Conservation (phyloP, 2,329 filamentous ascomycete species). For the Alternaria brassicae region DNA sequence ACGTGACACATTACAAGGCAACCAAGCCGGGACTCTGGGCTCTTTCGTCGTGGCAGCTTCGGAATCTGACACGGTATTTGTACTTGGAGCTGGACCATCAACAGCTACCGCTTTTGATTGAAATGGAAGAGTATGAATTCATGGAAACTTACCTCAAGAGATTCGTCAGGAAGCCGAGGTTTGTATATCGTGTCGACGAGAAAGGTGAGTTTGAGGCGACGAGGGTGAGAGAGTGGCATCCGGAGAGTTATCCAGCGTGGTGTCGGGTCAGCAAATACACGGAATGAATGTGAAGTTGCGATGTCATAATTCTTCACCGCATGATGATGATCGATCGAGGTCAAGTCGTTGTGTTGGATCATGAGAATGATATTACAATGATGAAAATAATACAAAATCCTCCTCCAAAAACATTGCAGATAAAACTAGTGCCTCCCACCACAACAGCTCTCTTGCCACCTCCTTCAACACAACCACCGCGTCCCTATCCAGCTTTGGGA, state of each 20-base stretch:
- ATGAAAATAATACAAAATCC: too few relatives aligned
- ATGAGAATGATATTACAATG: too few relatives aligned
- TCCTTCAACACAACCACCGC: too few relatives aligned
- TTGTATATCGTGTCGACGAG: background rate
- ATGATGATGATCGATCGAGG: too few relatives aligned
- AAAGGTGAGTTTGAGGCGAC: background rate
- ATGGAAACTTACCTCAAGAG: conserved; percentile 1
- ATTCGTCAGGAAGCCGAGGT: background rate
- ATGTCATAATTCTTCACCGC: too few relatives aligned
- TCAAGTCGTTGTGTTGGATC: too few relatives aligned
- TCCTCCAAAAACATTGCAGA: too few relatives aligned
- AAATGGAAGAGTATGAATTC: background rate
- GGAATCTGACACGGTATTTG: conserved; percentile 4
- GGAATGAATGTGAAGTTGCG: background rate
- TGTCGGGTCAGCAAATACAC: background rate
- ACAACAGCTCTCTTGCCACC: too few relatives aligned
- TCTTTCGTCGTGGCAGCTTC: background rate
- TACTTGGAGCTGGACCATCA: conserved; percentile 6
- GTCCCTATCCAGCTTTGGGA: too few relatives aligned
- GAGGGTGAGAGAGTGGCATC: conserved; percentile 3
- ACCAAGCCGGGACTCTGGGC: background rate
- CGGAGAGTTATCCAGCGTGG: background rate
- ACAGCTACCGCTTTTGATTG: conserved; percentile 1
- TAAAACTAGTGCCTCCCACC: too few relatives aligned
- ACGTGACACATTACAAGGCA: background rate